These are phyloP conservation scores for Bipolaris oryzae DNA, from an alignment of 2,329 filamentous ascomycete genomes.

Conservation along the genomic window DNA sequence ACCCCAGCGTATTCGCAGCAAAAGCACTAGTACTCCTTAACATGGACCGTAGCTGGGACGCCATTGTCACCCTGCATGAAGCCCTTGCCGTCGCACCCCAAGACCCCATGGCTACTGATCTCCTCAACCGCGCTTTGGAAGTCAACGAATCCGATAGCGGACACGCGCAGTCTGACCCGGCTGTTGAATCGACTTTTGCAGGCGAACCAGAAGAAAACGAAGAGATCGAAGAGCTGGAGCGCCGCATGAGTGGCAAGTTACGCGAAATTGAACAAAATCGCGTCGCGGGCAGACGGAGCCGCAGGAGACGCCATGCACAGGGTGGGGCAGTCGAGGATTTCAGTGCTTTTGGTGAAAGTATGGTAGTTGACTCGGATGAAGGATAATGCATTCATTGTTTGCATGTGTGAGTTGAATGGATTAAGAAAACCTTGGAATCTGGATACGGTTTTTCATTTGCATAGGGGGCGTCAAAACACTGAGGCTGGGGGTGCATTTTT, in stretches of 20 bases:
- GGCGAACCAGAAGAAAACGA: slow-evolving; percentile 27
- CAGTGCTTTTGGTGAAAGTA: slow-evolving; percentile 53
- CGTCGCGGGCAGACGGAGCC: slow-evolving; percentile 63
- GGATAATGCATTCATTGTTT: not conserved
- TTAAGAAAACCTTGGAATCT: not conserved
- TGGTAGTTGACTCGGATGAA: slow-evolving; percentile 64
- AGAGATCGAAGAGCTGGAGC: slow-evolving; percentile 60
- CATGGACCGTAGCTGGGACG: slow-evolving; percentile 73
- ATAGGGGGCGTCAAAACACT: slow-evolving; percentile 1
- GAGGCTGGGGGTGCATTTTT: not conserved
- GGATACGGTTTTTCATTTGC: not conserved
- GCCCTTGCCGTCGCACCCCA: slow-evolving; percentile 79
- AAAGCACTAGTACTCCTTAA: slow-evolving; percentile 87
- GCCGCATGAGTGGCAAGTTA: slow-evolving; percentile 58
- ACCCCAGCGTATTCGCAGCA: slow-evolving; percentile 76
- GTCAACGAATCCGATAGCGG: slow-evolving; percentile 47
- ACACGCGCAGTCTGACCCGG: not conserved
- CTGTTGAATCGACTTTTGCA: not conserved
- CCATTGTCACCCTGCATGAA: slow-evolving; percentile 82
- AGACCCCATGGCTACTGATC: slow-evolving; percentile 79
- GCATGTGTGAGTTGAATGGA: not conserved
- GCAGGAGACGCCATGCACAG: slow-evolving; percentile 53
- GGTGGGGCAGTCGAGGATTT: slow-evolving; percentile 51
- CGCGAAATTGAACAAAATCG: slow-evolving; percentile 53
- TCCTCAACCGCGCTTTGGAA: slow-evolving; percentile 70